Evolutionary conservation across 495 filamentous ascomycete genomes (phyloP).

Genomic region (Penicillium alfredii): DNA sequence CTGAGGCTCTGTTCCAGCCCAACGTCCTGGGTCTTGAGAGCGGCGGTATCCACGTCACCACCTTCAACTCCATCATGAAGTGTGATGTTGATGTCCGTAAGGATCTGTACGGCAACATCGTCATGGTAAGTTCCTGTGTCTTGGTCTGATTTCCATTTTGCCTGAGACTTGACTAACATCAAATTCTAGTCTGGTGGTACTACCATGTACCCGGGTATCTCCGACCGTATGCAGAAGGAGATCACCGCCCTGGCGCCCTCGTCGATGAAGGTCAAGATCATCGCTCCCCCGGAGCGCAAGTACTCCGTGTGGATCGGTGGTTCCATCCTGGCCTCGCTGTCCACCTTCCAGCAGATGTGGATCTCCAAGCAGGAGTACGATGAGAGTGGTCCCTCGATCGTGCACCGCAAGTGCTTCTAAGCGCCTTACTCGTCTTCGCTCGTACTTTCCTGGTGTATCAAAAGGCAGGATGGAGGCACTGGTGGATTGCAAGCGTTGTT

Average conservation of each 20-base stretch:
- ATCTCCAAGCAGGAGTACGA: slow-evolving; percentile 99
- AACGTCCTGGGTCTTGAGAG: slow-evolving; percentile 95
- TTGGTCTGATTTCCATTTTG: neutral
- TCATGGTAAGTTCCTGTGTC: slow-evolving; percentile 70
- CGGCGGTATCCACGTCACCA: slow-evolving; percentile 98
- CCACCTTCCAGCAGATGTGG: slow-evolving; percentile 99
- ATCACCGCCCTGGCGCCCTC: slow-evolving; percentile 98
- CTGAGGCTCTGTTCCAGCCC: slow-evolving; percentile 98
- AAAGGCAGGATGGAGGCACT: slow-evolving; percentile 42
- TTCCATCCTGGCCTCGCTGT: slow-evolving; percentile 98
- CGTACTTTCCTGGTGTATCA: slow-evolving; percentile 48
- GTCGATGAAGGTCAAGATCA: slow-evolving; percentile 82
- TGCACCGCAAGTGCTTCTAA: slow-evolving; percentile 99
- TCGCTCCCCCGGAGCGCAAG: slow-evolving; percentile 70
- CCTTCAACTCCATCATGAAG: slow-evolving; percentile 99
- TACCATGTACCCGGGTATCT: slow-evolving; percentile 99
- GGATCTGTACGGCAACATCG: slow-evolving; percentile 99
- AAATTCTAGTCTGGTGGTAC: slow-evolving; percentile 87
- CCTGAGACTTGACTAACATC: slow-evolving; percentile 5
- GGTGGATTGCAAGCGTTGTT: slow-evolving; percentile 42
- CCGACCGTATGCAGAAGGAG: slow-evolving; percentile 99
- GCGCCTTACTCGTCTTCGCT: slow-evolving; percentile 39
- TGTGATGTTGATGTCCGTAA: slow-evolving; percentile 99
- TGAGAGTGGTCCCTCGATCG: slow-evolving; percentile 97
- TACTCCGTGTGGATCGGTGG: slow-evolving; percentile 99